These are phyloP conservation scores for Mortierella polycephala DNA, from an alignment of 371 early-diverging fungal genomes.

Conservation along the genomic window DNA sequence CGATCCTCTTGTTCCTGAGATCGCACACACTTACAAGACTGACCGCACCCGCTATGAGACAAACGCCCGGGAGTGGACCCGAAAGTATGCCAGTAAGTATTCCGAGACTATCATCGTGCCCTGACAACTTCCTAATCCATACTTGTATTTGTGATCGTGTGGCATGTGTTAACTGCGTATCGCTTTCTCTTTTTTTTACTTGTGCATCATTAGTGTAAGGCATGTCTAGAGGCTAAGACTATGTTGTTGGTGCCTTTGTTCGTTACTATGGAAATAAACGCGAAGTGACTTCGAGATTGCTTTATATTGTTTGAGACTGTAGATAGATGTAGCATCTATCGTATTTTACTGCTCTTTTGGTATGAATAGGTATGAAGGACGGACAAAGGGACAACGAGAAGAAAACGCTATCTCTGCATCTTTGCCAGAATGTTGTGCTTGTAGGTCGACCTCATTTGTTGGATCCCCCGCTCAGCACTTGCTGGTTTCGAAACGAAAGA, in stretches of 20 bases:
- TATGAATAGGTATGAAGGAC: background rate
- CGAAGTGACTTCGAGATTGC: slow-evolving; percentile 1
- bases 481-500: slow-evolving; percentile 43
- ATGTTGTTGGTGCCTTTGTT: slow-evolving; percentile 9
- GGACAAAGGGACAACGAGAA: no score
- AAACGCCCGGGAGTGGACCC: slow-evolving; percentile 94
- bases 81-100: slow-evolving; percentile 79
- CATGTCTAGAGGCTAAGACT: background rate
- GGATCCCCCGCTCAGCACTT: slow-evolving; percentile 15
- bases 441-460: background rate
- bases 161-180: background rate
- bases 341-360: background rate
- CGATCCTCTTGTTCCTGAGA: slow-evolving; percentile 90
- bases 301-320: background rate
- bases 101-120: no score
- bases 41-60: slow-evolving; percentile 90
- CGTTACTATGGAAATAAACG: slow-evolving; percentile 27
- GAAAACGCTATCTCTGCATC: background rate
- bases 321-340: background rate
- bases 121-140: background rate
- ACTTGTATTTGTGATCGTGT: background rate
- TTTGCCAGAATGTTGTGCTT: background rate
- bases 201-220: slow-evolving; percentile 29
- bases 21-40: slow-evolving; percentile 97
- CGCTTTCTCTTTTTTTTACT: background rate